phyloP scores from a whole-genome alignment of 2,329 filamentous ascomycete species.

The Lachnellula subtilissima region DNA sequence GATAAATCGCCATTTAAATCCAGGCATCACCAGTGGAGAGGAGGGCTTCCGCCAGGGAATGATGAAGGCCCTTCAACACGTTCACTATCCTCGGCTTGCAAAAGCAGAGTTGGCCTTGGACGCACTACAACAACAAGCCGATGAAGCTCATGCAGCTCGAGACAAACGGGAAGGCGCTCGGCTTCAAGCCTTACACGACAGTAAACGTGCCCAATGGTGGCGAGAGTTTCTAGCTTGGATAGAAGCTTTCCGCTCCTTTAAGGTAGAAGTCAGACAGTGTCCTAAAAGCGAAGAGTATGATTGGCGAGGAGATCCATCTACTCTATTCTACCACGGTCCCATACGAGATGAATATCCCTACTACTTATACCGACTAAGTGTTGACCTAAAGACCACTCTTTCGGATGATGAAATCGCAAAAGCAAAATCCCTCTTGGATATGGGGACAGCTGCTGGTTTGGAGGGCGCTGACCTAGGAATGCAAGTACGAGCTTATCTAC shows the following conservation, averaged over 20 bases:
- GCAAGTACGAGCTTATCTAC: background rate
- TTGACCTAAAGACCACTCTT: background rate
- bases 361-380: background rate
- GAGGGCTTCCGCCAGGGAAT: background rate
- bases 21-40: background rate
- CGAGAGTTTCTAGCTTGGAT: background rate
- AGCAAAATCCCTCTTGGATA: too few relatives aligned
- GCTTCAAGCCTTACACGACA: background rate
- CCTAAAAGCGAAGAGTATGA: background rate
- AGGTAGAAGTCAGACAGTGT: background rate
- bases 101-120: background rate
- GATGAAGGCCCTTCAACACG: background rate
- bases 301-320: background rate
- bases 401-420: too few relatives aligned
- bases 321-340: background rate
- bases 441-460: too few relatives aligned
- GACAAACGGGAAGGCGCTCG: too few relatives aligned
- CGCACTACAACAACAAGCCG: too few relatives aligned
- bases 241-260: background rate
- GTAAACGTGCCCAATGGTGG: background rate
- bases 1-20: background rate
- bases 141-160: too few relatives aligned
- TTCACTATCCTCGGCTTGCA: background rate
- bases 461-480: too few relatives aligned
- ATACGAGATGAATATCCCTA: background rate